Conservation (phyloP, 108 stramenopile species). For the Pseudonitzschia multiseries region DNA sequence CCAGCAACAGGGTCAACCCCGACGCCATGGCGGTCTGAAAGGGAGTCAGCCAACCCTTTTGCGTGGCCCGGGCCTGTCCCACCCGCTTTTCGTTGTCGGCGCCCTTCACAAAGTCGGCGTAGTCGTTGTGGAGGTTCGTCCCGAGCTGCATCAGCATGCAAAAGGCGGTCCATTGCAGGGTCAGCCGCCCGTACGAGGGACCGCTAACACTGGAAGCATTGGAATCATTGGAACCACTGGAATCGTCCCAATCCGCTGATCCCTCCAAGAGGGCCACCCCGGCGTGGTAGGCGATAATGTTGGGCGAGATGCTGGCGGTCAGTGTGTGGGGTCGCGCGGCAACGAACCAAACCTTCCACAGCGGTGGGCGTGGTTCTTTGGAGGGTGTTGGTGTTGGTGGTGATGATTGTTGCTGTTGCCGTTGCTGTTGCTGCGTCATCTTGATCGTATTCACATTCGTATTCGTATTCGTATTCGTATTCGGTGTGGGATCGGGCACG, state of each 20-base stretch:
- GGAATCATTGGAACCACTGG: neutral
- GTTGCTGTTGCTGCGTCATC: too few species aligned
- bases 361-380: slow-evolving; percentile 42
- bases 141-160: slow-evolving; percentile 77
- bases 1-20: slow-evolving; percentile 41
- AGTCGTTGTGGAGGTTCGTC: slow-evolving; percentile 91
- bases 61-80: slow-evolving; percentile 87
- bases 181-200: slow-evolving; percentile 16
- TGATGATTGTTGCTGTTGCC: too few species aligned
- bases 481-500: too few species aligned
- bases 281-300: slow-evolving; percentile 55
- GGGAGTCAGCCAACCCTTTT: slow-evolving; percentile 88
- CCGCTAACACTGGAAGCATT: neutral
- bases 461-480: too few species aligned
- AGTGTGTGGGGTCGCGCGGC: slow-evolving; percentile 89
- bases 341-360: slow-evolving; percentile 73
- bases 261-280: slow-evolving; percentile 7
- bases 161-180: slow-evolving; percentile 41
- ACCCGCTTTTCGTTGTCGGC: slow-evolving; percentile 80
- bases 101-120: slow-evolving; percentile 88
- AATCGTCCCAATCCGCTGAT: neutral
- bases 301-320: slow-evolving; percentile 75
- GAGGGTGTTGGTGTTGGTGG: neutral
- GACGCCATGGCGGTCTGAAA: slow-evolving; percentile 65
- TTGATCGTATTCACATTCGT: too few species aligned